Conservation (phyloP, 2,329 filamentous ascomycete species). For the Colletotrichum theobromicola region DNA sequence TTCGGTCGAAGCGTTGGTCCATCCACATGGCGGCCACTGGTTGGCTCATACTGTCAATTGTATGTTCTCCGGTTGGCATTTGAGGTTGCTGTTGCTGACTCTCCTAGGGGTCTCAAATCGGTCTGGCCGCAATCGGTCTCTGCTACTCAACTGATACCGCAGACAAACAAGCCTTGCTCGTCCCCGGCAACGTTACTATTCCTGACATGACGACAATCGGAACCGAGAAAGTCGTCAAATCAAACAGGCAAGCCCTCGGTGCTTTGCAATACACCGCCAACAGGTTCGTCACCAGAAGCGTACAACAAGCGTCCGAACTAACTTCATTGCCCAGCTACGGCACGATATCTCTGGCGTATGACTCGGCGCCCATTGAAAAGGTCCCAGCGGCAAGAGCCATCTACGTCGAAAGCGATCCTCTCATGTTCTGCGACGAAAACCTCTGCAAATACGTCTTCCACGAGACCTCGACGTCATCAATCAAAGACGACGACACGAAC, state of each 20-base stretch:
- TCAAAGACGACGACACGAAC: conserved; percentile 5
- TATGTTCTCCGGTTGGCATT: conserved; percentile 12
- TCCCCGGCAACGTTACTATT: conserved; percentile 38
- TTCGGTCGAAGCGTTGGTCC: conserved; percentile 27
- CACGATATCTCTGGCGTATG: conserved; percentile 36
- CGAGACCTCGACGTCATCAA: conserved; percentile 28
- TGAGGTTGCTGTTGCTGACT: not conserved
- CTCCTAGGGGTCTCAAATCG: conserved; percentile 44
- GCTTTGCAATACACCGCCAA: conserved; percentile 49
- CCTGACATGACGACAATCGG: conserved; percentile 40
- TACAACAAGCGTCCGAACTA: not conserved
- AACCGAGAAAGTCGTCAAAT: conserved; percentile 32
- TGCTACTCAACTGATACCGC: conserved; percentile 46
- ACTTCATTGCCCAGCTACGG: conserved; percentile 37
- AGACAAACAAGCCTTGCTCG: conserved; percentile 34
- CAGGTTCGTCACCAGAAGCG: conserved; percentile 25
- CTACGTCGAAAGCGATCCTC: conserved; percentile 31
- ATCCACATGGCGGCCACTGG: conserved; percentile 30
- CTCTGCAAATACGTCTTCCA: conserved; percentile 42
- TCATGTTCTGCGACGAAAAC: conserved; percentile 22
- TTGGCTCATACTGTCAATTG: conserved; percentile 37
- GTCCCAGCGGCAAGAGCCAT: conserved; percentile 33
- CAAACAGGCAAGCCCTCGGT: conserved; percentile 20
- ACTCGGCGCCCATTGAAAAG: conserved; percentile 18
- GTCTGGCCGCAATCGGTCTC: conserved; percentile 45